Percentiles rank a stretch among this genome's conserved stretches.
These are phyloP conservation scores for Phytophthora ohioensis DNA, from an alignment of 352 stramenopile species.

Conservation along the genomic window DNA sequence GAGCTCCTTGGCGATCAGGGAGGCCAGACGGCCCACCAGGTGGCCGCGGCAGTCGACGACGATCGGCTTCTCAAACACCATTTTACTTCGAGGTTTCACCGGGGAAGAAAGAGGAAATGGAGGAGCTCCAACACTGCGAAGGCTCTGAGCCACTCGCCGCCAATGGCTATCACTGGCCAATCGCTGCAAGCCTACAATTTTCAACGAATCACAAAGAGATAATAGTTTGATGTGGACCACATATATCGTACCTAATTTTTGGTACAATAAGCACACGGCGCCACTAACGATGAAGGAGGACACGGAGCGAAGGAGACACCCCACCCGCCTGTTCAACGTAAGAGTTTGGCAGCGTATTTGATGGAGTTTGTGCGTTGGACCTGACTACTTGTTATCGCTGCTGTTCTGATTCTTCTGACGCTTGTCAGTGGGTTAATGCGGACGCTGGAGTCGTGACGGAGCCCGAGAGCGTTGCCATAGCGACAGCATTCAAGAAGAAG, in stretches of 20 bases:
- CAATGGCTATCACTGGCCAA: conserved; percentile 39
- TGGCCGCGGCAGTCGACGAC: conserved; percentile 99
- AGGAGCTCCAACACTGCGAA: not conserved
- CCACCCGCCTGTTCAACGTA: conserved; percentile 40
- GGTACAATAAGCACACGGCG: not conserved
- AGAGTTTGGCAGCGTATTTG: not conserved
- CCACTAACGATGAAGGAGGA: conserved; percentile 10
- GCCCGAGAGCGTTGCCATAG: conserved; percentile 49
- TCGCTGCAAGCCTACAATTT: conserved; percentile 13
- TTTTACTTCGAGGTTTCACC: conserved; percentile 62
- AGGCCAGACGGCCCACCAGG: conserved; percentile 98
- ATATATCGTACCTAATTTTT: conserved; percentile 7
- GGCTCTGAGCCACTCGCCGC: conserved; percentile 18
- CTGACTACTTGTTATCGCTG: conserved; percentile 3
- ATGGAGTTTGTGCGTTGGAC: not conserved
- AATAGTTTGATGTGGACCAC: not conserved
- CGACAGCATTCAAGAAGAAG: conserved; percentile 53
- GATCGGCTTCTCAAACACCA: conserved; percentile 96
- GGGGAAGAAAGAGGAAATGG: conserved; percentile 83
- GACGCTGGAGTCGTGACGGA: conserved; percentile 31
- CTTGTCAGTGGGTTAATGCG: conserved; percentile 23
- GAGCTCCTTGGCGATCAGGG: conserved; percentile 99
- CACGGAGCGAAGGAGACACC: conserved; percentile 21
- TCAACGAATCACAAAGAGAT: conserved; percentile 26
- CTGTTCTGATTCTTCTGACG: not conserved